Evolutionary conservation across 1,139 yeast species (phyloP).

Genomic region (Hyphopichia wangnamkhiaoensis): DNA sequence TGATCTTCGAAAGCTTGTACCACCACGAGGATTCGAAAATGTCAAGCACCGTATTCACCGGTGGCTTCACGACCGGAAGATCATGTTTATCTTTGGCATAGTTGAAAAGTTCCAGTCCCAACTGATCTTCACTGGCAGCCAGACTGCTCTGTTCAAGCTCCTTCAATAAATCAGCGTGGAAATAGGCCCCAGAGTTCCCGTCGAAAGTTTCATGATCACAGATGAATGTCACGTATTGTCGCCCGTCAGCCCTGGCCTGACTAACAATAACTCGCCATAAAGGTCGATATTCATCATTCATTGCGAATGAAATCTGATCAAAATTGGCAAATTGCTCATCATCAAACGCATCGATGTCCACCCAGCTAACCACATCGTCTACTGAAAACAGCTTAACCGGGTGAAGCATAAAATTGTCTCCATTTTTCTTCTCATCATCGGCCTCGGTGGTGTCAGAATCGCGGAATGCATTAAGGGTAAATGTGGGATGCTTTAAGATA

Average conservation of each 20-base stretch:
- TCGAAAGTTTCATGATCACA: slow-evolving; percentile 39
- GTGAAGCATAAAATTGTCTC: slow-evolving; percentile 17
- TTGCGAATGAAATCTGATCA: slow-evolving; percentile 16
- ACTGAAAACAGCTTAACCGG: slow-evolving; percentile 21
- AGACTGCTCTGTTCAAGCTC: too few relatives aligned
- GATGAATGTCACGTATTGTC: slow-evolving; percentile 22
- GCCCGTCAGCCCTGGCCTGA: slow-evolving; percentile 12
- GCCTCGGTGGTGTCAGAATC: slow-evolving; percentile 5
- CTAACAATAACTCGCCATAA: slow-evolving; percentile 31
- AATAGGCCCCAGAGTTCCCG: slow-evolving; percentile 34
- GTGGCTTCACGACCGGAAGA: slow-evolving; percentile 5
- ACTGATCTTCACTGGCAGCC: background rate
- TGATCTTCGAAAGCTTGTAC: background rate
- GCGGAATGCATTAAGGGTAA: slow-evolving; percentile 21
- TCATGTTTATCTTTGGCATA: slow-evolving; percentile 6
- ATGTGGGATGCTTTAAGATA: slow-evolving; percentile 21
- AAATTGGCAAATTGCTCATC: slow-evolving; percentile 16
- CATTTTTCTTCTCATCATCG: slow-evolving; percentile 13
- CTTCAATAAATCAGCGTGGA: slow-evolving; percentile 31
- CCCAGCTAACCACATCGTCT: slow-evolving; percentile 25
- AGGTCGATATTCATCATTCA: slow-evolving; percentile 20
- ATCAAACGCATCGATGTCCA: slow-evolving; percentile 15
- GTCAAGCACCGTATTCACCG: slow-evolving; percentile 7
- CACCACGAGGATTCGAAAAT: slow-evolving; percentile 6
- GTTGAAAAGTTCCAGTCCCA: slow-evolving; percentile 8